Percentiles rank a stretch among this genome's conserved stretches.
phyloP scores from a whole-genome alignment of 148 eudicot genomes.

The Heliosperma pusillum region DNA sequence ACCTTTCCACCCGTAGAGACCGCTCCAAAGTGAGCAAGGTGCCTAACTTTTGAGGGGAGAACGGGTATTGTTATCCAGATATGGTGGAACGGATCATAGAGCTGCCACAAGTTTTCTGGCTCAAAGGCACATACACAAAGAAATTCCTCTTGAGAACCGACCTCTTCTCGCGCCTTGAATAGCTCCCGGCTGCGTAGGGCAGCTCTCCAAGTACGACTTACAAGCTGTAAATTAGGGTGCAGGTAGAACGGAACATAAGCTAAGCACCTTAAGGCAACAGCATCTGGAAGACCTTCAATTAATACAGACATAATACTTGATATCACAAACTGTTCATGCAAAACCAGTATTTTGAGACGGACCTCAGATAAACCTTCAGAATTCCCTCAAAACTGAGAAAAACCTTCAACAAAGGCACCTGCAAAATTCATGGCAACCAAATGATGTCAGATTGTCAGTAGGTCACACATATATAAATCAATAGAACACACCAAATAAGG shows the following conservation, averaged over 20 bases:
- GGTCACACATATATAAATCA: not conserved
- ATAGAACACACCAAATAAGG: not conserved
- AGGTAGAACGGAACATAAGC: slow-evolving; percentile 81
- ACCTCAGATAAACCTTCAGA: slow-evolving; percentile 1
- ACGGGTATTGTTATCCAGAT: slow-evolving; percentile 83
- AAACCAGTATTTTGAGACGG: slow-evolving; percentile 7
- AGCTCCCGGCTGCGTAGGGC: slow-evolving; percentile 77
- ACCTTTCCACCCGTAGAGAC: slow-evolving; percentile 76
- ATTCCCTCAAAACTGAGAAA: not conserved
- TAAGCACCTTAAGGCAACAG: slow-evolving; percentile 84
- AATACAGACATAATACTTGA: slow-evolving; percentile 57
- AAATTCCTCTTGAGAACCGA: slow-evolving; percentile 57
- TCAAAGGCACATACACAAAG: slow-evolving; percentile 87
- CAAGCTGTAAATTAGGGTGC: slow-evolving; percentile 66
- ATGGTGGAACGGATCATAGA: slow-evolving; percentile 68
- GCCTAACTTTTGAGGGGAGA: slow-evolving; percentile 75
- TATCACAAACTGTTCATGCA: slow-evolving; percentile 20
- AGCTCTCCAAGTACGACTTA: slow-evolving; percentile 79
- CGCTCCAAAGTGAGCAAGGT: slow-evolving; percentile 80
- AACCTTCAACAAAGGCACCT: slow-evolving; percentile 16
- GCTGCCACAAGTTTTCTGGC: slow-evolving; percentile 91
- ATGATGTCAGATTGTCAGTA: not conserved
- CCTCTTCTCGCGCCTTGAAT: slow-evolving; percentile 76
- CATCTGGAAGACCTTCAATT: slow-evolving; percentile 98
- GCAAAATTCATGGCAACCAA: slow-evolving; percentile 6